Evolutionary conservation across 2,329 filamentous ascomycete species (phyloP).

Genomic region (Tolypocladium ovalisporum): DNA sequence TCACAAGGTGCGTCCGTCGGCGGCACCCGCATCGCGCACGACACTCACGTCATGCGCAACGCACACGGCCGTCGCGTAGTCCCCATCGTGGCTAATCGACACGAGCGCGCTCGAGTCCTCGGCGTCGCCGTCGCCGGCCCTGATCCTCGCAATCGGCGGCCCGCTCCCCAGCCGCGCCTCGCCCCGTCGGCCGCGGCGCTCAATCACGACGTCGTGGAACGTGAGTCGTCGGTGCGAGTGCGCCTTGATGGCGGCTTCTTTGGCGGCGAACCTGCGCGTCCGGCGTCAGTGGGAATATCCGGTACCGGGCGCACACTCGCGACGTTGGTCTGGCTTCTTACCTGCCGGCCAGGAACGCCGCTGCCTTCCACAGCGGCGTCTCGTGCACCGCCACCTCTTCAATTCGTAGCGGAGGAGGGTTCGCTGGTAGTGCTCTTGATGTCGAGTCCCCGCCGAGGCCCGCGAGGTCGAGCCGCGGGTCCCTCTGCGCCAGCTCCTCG

Average conservation of each 20-base stretch:
- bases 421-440: neutral
- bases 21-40: neutral
- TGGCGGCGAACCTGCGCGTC: conserved; percentile 52
- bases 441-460: neutral
- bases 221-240: conserved; percentile 46
- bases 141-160: conserved; percentile 34
- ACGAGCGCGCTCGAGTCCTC: conserved; percentile 49
- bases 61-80: conserved; percentile 66
- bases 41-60: conserved; percentile 28
- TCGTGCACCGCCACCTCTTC: conserved; percentile 3
- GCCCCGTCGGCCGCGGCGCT: conserved; percentile 12
- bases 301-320: neutral
- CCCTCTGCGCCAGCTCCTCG: conserved; percentile 16
- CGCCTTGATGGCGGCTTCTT: conserved; percentile 67
- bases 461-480: conserved; percentile 7
- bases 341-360: conserved; percentile 25
- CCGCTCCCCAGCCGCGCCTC: conserved; percentile 20
- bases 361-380: conserved; percentile 21
- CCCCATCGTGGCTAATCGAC: conserved; percentile 80
- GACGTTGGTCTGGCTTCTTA: conserved; percentile 4
- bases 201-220: conserved; percentile 50
- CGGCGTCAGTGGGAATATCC: neutral
- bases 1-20: neutral
- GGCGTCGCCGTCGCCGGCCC: conserved; percentile 13
- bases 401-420: neutral